Evolutionary conservation across 805 yeast genomes (phyloP), one percentile per base, ranked within the genome.

Genomic region (Cyberlindnera suaveolens): DNA sequence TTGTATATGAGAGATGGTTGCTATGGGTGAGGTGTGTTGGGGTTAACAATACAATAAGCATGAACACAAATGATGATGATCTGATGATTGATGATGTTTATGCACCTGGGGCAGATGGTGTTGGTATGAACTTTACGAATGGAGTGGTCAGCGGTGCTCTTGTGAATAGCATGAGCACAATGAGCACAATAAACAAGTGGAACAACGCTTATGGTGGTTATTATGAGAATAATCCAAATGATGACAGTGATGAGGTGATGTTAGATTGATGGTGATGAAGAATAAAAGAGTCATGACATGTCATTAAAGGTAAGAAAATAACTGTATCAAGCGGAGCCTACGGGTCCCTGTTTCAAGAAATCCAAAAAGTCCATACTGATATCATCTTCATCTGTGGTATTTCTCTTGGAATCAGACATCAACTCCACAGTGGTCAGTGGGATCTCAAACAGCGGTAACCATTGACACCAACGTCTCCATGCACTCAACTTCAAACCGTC

Each of bases 301-400:
- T 14, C 15, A 40, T 32, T 7, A 14, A 26, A 35, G 15, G 19
- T 31, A 36, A 36, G 6, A 15, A 8, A 36, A 7, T 20, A 20
- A 19, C 4, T 15, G 14, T 31, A 37, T 19, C n/a, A 16, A 33
- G 16, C 36, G 5, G n/a, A 15, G 16, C 37, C 10, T 54, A 58
- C 4, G 71, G 73, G 2, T 75, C 77, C 30, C 58, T 61, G 31
- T 63, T 23, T 65, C 45, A 74, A 62, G 47, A 74, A 71, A 46
- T 72, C 78, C 51, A 73, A 40, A 40, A 74, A 62, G 50, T 73
- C 78, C 58, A 74, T 61, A 42, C 67, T 75, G 34, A 43, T 50
- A 14, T 43, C 52, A 5, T 33, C 43, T n/a, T 41, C 43, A 8
- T 37, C 33, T 27, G 33, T 29, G 23, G 26, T 37, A 11, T 17